Evolutionary conservation across 768 basidiomycete species (phyloP).

Genomic region (Naganishia friedmannii): DNA sequence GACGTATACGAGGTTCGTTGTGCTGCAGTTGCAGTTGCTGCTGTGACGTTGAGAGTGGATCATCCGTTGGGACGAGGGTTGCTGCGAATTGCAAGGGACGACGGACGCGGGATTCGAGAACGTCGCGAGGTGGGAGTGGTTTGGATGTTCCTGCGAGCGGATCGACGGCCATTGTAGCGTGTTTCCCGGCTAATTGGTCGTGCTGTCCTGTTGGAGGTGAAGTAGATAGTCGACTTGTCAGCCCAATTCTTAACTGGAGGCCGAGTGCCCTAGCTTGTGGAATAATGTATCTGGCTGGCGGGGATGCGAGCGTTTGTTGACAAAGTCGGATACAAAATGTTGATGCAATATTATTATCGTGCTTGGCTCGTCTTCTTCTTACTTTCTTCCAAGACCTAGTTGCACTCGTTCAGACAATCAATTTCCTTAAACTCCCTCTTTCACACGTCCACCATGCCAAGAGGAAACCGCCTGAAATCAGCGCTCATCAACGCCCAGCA

Average conservation of each 20-base stretch:
- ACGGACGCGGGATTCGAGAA: slow-evolving; percentile 21
- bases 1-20: background rate
- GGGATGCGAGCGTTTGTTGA: background rate
- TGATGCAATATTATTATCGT: background rate
- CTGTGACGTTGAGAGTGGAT: background rate
- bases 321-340: slow-evolving; percentile 4
- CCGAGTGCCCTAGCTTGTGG: too few species aligned
- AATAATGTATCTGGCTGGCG: background rate
- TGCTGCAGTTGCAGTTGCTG: background rate
- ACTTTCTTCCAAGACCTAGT: too few species aligned
- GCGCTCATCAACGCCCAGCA: slow-evolving; percentile 27
- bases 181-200: too few species aligned
- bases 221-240: too few species aligned
- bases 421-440: background rate
- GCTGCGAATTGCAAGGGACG: slow-evolving; percentile 20
- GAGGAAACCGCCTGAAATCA: slow-evolving; percentile 25
- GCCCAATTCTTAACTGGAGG: too few species aligned
- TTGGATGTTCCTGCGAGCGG: slow-evolving; percentile 21
- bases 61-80: background rate
- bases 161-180: slow-evolving; percentile 2
- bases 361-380: background rate
- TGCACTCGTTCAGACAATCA: too few species aligned
- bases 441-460: slow-evolving; percentile 11
- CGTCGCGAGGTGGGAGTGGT: slow-evolving; percentile 9
- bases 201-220: background rate